These are phyloP conservation scores for Saccharomyces kudriavzevii DNA, from an alignment of 805 yeast genomes.

Conservation along the genomic window DNA sequence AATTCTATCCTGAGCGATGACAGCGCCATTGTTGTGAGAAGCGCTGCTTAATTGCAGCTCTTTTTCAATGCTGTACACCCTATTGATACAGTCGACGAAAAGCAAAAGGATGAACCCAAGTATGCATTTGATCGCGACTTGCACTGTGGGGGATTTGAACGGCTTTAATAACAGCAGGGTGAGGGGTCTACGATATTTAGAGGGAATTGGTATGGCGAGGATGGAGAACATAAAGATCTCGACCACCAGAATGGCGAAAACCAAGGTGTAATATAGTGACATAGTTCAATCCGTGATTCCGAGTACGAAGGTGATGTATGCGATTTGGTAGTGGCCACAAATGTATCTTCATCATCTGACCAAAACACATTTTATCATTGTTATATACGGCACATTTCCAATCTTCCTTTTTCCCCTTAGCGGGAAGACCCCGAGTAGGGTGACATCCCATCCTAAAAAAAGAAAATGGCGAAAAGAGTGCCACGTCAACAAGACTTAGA, in stretches of 20 bases:
- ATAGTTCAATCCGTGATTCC: slow-evolving; percentile 6
- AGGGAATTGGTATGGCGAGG: slow-evolving; percentile 81
- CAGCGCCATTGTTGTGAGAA: slow-evolving; percentile 26
- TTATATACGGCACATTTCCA: background rate
- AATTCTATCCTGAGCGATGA: slow-evolving; percentile 49
- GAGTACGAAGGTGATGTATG: background rate
- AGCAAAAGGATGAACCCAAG: slow-evolving; percentile 76
- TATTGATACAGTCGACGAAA: slow-evolving; percentile 81
- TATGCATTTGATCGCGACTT: slow-evolving; percentile 70
- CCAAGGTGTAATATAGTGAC: slow-evolving; percentile 33
- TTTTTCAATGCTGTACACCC: slow-evolving; percentile 60
- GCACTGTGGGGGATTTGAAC: slow-evolving; percentile 61
- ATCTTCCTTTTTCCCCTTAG: background rate
- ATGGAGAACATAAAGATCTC: slow-evolving; percentile 76
- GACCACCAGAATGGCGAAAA: slow-evolving; percentile 64
- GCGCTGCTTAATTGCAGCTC: slow-evolving; percentile 38
- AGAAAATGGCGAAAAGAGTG: background rate
- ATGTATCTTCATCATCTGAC: background rate
- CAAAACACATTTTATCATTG: background rate
- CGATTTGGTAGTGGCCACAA: background rate
- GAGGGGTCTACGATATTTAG: slow-evolving; percentile 59
- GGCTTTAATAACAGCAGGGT: slow-evolving; percentile 58
- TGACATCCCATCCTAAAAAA: background rate
- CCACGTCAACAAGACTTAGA: background rate
- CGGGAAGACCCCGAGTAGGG: background rate